These are phyloP conservation scores for Lenzites betulinus DNA, from an alignment of 768 basidiomycete genomes.

Conservation along the genomic window DNA sequence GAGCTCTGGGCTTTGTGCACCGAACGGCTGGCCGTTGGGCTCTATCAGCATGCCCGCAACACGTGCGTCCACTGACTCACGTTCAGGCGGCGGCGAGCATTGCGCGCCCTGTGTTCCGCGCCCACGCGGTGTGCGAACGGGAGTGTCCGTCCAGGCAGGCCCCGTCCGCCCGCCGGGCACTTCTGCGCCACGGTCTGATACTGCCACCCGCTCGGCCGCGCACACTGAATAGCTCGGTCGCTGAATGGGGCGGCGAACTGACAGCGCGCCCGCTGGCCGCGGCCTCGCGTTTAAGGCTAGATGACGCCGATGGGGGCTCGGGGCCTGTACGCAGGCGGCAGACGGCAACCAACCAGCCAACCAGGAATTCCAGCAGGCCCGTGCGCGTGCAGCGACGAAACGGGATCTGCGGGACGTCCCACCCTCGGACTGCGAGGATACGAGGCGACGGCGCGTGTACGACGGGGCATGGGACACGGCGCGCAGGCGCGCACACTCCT, in stretches of 20 bases:
- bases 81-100: too few relatives aligned
- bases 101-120: too few relatives aligned
- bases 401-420: slow-evolving; percentile 6
- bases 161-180: neutral
- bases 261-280: too few relatives aligned
- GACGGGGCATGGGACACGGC: neutral
- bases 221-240: neutral
- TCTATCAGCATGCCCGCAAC: too few relatives aligned
- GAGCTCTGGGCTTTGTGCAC: too few relatives aligned
- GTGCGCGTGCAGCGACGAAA: neutral
- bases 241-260: too few relatives aligned
- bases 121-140: neutral
- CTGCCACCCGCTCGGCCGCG: neutral
- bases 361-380: too few relatives aligned
- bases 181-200: slow-evolving; percentile 22
- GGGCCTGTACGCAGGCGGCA: neutral
- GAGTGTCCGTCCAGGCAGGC: neutral
- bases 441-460: neutral
- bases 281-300: slow-evolving; percentile 13
- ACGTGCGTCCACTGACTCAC: too few relatives aligned
- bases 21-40: too few relatives aligned
- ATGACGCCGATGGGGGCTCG: slow-evolving; percentile 13
- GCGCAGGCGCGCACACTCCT: neutral
- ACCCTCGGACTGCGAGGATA: slow-evolving; percentile 21
- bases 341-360: neutral